phyloP scores from a whole-genome alignment of 2,329 filamentous ascomycete genomes.

The Thyridium curvatum region DNA sequence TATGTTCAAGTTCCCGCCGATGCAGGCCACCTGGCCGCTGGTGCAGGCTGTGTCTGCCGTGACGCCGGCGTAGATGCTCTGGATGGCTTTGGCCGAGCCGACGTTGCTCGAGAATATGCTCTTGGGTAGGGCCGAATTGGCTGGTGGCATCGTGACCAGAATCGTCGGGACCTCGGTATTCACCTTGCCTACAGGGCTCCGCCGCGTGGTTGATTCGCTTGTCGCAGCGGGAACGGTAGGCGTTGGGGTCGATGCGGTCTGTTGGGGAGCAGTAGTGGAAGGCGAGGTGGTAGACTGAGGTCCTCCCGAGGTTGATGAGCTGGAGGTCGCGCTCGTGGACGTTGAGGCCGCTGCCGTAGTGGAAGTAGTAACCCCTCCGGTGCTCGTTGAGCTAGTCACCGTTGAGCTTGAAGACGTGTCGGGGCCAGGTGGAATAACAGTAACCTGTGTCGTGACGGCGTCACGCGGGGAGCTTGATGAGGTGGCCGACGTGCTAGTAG shows the following conservation, averaged over 20 bases:
- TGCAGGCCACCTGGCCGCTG: conserved; percentile 42
- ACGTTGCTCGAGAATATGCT: conserved; percentile 38
- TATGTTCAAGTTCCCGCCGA: conserved; percentile 39
- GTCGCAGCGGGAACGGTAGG: background rate
- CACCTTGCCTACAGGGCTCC: conserved; percentile 17
- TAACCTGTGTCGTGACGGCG: too few species aligned
- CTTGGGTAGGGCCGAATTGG: conserved; percentile 30
- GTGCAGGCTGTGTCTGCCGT: conserved; percentile 40
- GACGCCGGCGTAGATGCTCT: conserved; percentile 37
- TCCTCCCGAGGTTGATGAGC: background rate
- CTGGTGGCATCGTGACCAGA: conserved; percentile 19
- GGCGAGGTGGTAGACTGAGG: background rate
- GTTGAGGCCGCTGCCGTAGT: too few species aligned
- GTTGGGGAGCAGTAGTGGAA: background rate
- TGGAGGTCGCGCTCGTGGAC: background rate
- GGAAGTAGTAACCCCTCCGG: too few species aligned
- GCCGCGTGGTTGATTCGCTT: conserved; percentile 4
- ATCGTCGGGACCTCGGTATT: conserved; percentile 34
- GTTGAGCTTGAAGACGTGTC: too few species aligned
- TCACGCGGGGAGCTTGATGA: background rate
- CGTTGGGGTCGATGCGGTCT: background rate
- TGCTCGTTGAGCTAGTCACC: too few species aligned
- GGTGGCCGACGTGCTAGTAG: background rate
- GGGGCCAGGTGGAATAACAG: too few species aligned
- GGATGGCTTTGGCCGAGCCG: conserved; percentile 35